Conservation (phyloP, 768 basidiomycete genomes). For the Tremella fuciformis region DNA sequence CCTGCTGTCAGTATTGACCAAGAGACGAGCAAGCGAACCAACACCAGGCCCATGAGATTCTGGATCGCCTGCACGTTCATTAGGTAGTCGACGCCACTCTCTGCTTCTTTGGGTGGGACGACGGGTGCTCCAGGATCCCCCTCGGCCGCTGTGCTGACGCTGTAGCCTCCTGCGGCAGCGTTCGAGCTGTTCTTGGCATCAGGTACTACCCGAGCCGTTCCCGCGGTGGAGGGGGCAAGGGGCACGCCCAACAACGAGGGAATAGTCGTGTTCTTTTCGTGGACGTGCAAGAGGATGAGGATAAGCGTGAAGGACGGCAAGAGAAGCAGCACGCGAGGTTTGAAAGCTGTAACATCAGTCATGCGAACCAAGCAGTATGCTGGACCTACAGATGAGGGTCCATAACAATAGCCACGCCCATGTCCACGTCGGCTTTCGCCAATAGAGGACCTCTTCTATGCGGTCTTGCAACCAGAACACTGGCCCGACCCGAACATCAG, state of each 20-base stretch:
- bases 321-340: conserved; percentile 68
- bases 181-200: conserved; percentile 4
- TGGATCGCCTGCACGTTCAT: conserved; percentile 86
- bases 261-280: conserved; percentile 56
- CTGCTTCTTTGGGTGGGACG: conserved; percentile 53
- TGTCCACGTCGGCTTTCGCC: conserved; percentile 74
- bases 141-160: conserved; percentile 21
- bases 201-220: conserved; percentile 19
- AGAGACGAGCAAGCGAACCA: conserved; percentile 44
- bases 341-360: conserved; percentile 61
- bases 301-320: conserved; percentile 66
- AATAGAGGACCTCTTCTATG: conserved; percentile 76
- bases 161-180: conserved; percentile 6
- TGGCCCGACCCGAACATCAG: conserved; percentile 58
- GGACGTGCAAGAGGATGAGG: conserved; percentile 64
- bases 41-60: conserved; percentile 84
- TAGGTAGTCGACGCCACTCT: conserved; percentile 75
- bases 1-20: conserved; percentile 12
- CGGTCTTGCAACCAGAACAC: conserved; percentile 89
- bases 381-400: conserved; percentile 69
- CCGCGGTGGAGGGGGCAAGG: conserved; percentile 13
- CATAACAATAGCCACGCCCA: conserved; percentile 71
- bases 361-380: not conserved
- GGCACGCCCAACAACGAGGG: conserved; percentile 31
- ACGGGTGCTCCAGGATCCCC: conserved; percentile 34